These are phyloP conservation scores for Peronospora farinosa DNA, from an alignment of 352 stramenopile species.

Conservation along the genomic window DNA sequence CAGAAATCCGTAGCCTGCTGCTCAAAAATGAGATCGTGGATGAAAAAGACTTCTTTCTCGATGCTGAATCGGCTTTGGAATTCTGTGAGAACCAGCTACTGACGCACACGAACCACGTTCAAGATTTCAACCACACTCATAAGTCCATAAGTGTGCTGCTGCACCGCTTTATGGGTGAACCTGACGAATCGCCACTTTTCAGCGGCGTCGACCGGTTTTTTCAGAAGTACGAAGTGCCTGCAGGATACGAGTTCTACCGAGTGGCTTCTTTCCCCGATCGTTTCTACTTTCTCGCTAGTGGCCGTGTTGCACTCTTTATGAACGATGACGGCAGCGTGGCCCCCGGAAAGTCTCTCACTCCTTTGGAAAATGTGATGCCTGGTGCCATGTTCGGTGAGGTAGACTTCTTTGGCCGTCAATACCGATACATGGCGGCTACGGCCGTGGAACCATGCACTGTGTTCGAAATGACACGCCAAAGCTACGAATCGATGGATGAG, in stretches of 20 bases:
- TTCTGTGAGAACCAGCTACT: constrained; percentile 71
- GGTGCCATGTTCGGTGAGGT: constrained; percentile 84
- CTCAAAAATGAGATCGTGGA: constrained; percentile 74
- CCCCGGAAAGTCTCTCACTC: constrained; percentile 39
- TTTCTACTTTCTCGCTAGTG: constrained; percentile 75
- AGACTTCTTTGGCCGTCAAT: constrained; percentile 77
- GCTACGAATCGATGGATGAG: constrained; percentile 59
- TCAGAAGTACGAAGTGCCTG: constrained; percentile 40
- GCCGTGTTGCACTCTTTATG: constrained; percentile 69
- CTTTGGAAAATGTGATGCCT: constrained; percentile 65
- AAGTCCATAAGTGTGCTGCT: constrained; percentile 60
- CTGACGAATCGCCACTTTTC: constrained; percentile 64
- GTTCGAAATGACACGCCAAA: constrained; percentile 61
- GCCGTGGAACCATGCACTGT: constrained; percentile 51
- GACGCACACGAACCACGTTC: constrained; percentile 26
- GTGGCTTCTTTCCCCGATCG: constrained; percentile 48
- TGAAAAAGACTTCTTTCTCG: constrained; percentile 53
- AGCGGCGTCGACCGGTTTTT: constrained; percentile 63
- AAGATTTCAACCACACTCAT: constrained; percentile 32
- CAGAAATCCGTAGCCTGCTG: constrained; percentile 58
- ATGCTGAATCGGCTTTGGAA: constrained; percentile 67
- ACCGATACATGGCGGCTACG: constrained; percentile 52
- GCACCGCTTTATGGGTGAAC: constrained; percentile 73
- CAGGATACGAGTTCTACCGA: constrained; percentile 70
- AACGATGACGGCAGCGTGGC: constrained; percentile 58